A percentile compares a stretch with the other conserved stretches of the same genome.
phyloP scores from a whole-genome alignment of 495 filamentous ascomycete genomes.

The Neurospora intermedia region DNA sequence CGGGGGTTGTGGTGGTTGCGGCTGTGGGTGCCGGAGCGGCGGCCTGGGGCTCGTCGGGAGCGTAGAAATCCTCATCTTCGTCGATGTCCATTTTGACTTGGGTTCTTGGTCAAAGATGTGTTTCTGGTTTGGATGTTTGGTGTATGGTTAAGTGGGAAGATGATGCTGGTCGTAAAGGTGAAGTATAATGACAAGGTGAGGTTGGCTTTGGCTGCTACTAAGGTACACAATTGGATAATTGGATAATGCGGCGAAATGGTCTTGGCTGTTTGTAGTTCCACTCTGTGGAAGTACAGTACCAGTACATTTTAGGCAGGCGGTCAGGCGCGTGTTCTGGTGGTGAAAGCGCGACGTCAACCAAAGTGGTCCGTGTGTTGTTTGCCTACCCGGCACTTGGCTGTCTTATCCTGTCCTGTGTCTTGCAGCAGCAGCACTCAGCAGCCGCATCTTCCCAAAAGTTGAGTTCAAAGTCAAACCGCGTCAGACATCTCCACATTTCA shows the following conservation, averaged over 20 bases:
- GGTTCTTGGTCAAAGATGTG: not conserved
- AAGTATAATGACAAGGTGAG: conserved; percentile 5
- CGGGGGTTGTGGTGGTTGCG: not conserved
- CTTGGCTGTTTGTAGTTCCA: not conserved
- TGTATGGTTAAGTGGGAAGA: not conserved
- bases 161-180: not conserved
- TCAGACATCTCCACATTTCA: not conserved
- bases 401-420: not conserved
- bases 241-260: conserved; percentile 9
- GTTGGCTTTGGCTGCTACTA: conserved; percentile 4
- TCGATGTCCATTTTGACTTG: conserved; percentile 48
- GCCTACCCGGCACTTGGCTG: not conserved
- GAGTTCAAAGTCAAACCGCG: not conserved
- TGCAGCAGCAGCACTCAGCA: not conserved
- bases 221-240: conserved; percentile 10
- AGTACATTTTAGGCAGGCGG: conserved; percentile 16
- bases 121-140: not conserved
- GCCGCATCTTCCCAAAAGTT: too few species aligned
- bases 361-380: not conserved
- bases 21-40: conserved; percentile 16
- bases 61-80: conserved; percentile 63
- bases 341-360: conserved; percentile 2
- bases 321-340: conserved; percentile 6
- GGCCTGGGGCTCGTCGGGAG: conserved; percentile 33
- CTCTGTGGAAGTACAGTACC: not conserved